Conservation (phyloP, 164 flowering plant species). For the Vitis amurensis region DNA sequence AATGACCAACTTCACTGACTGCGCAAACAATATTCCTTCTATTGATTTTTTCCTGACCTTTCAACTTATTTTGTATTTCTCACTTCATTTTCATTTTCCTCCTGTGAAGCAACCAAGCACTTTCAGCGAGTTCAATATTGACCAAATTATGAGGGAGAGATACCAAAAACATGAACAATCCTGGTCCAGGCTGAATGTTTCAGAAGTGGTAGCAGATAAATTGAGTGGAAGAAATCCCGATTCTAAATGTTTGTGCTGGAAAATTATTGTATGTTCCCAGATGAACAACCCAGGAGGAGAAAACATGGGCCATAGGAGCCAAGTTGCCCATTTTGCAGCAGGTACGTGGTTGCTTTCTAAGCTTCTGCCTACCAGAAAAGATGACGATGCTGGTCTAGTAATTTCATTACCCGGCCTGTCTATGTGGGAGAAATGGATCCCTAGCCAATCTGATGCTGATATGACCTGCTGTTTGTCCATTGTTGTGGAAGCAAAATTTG, state of each 20-base stretch:
- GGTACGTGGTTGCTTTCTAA: conserved; percentile 72
- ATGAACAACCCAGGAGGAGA: conserved; percentile 14
- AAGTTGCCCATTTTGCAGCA: conserved; percentile 27
- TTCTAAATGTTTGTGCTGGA: conserved; percentile 82
- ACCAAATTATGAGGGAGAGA: conserved; percentile 58
- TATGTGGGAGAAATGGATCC: conserved; percentile 73
- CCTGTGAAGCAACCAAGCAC: conserved; percentile 45
- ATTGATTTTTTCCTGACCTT: too few relatives aligned
- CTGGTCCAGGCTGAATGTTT: conserved; percentile 78
- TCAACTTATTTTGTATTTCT: background rate
- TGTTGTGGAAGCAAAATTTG: conserved; percentile 40
- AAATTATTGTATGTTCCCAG: conserved; percentile 59
- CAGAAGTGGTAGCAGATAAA: conserved; percentile 57
- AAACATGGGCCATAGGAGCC: conserved; percentile 10
- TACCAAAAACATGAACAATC: conserved; percentile 42
- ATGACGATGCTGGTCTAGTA: conserved; percentile 38
- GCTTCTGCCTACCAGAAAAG: conserved; percentile 51
- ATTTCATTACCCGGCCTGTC: conserved; percentile 61
- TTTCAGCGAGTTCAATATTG: conserved; percentile 54
- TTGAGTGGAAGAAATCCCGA: conserved; percentile 55
- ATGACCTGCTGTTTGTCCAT: conserved; percentile 66
- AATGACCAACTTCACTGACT: too few relatives aligned
- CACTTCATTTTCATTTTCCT: background rate
- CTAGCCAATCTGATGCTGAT: conserved; percentile 20
- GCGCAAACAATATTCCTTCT: too few relatives aligned